Conservation (phyloP, 352 stramenopile species). For the Pythium rhizo-oryzae region DNA sequence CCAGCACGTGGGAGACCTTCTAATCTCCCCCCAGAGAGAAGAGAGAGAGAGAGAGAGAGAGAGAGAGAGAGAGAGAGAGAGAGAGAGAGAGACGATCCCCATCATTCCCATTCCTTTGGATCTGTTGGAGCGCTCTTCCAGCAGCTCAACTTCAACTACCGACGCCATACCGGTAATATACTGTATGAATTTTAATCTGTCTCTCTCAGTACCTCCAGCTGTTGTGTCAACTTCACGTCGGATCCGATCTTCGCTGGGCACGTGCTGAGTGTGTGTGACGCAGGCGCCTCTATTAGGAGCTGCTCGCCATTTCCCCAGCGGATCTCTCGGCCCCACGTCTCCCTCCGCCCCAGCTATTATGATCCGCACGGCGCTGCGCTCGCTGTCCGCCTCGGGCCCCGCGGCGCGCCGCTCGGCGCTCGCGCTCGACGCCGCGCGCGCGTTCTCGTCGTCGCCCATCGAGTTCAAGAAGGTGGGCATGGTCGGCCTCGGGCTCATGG, state of each 20-base stretch:
- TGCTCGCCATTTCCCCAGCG: neutral
- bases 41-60: too few species aligned
- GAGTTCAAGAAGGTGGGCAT: conserved; percentile 92
- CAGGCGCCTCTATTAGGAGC: neutral
- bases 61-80: too few species aligned
- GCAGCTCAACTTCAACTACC: conserved; percentile 18
- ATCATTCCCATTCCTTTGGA: too few species aligned
- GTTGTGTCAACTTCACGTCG: conserved; percentile 21
- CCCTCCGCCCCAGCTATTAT: neutral
- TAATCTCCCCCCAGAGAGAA: conserved; percentile 35
- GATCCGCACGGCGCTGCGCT: conserved; percentile 18
- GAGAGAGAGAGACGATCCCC: too few species aligned
- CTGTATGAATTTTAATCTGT: conserved; percentile 17
- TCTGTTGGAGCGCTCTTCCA: neutral
- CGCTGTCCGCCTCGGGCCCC: conserved; percentile 6
- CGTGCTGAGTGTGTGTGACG: too few species aligned
- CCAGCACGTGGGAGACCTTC: conserved; percentile 64
- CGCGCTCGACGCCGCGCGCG: neutral
- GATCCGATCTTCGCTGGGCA: conserved; percentile 22
- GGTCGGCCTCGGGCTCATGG: conserved; percentile 97
- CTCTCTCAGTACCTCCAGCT: conserved; percentile 5
- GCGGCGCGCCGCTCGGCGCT: conserved; percentile 18
- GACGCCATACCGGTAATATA: conserved; percentile 20
- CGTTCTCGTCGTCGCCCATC: conserved; percentile 33
- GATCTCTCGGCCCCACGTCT: neutral